Percentiles rank a stretch among this genome's conserved stretches.
Conservation (phyloP, 495 filamentous ascomycete species). For the Mycothermus thermophilus region DNA sequence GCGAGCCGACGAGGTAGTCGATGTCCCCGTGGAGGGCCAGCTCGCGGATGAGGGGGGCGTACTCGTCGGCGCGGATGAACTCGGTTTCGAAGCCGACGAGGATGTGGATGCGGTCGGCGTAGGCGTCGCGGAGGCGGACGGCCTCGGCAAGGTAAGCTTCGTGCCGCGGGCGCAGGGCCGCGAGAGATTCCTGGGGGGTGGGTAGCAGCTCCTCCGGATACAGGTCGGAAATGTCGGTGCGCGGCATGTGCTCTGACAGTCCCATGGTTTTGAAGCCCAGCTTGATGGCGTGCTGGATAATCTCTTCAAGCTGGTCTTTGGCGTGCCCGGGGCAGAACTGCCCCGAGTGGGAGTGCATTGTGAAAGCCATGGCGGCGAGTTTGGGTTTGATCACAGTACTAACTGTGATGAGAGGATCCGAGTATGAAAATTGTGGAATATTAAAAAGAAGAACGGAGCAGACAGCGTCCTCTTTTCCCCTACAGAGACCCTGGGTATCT, state of each 20-base stretch:
- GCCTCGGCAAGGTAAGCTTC: constrained; percentile 60
- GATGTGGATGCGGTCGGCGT: constrained; percentile 57
- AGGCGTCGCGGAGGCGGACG: constrained; percentile 51
- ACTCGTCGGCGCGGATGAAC: constrained; percentile 60
- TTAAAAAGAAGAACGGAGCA: no score
- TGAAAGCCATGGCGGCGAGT: constrained; percentile 99
- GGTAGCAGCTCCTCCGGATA: constrained; percentile 77
- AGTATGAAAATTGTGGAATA: no score
- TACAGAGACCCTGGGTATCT: no score
- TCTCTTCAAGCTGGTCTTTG: constrained; percentile 64
- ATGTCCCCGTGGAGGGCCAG: constrained; percentile 48
- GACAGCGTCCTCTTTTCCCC: no score
- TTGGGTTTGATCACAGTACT: no score
- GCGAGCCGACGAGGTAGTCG: constrained; percentile 80
- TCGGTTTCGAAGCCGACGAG: constrained; percentile 87
- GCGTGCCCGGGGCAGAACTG: constrained; percentile 92
- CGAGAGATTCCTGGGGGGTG: constrained; percentile 25
- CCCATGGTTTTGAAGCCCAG: constrained; percentile 69
- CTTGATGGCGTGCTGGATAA: constrained; percentile 65
- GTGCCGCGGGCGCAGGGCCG: constrained; percentile 41
- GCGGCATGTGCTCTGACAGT: constrained; percentile 95
- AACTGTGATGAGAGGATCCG: no score
- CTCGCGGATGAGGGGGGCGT: constrained; percentile 39
- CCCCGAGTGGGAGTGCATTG: constrained; percentile 97
- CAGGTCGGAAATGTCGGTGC: constrained; percentile 53